These are phyloP conservation scores for Achaetomium macrosporum DNA, from an alignment of 2,329 filamentous ascomycete species.

Conservation along the genomic window DNA sequence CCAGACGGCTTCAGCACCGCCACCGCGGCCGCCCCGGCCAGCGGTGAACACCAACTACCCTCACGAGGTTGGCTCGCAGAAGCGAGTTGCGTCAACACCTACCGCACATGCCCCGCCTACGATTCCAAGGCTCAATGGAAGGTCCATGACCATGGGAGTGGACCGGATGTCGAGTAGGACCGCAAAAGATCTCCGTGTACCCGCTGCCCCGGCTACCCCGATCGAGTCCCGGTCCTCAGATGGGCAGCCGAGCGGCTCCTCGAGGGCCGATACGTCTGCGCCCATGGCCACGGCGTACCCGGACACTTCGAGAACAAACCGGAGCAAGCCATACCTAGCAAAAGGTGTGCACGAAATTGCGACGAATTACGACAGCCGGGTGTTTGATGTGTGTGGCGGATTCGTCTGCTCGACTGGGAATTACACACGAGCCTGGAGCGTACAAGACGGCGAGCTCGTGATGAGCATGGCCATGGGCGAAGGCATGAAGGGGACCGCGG, in stretches of 20 bases:
- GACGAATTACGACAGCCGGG: conserved; percentile 79
- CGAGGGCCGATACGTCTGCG: conserved; percentile 38
- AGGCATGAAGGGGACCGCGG: conserved; percentile 70
- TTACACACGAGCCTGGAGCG: conserved; percentile 81
- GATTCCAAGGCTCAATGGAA: conserved; percentile 38
- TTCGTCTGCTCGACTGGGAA: conserved; percentile 82
- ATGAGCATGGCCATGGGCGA: conserved; percentile 81
- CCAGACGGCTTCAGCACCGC: conserved; percentile 28
- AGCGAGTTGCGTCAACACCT: conserved; percentile 43
- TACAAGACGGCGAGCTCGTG: conserved; percentile 72
- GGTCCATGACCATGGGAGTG: conserved; percentile 43
- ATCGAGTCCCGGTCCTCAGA: conserved; percentile 16
- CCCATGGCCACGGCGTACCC: conserved; percentile 58
- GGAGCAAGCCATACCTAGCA: conserved; percentile 70
- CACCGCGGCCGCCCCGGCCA: conserved; percentile 41
- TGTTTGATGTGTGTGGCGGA: conserved; percentile 83
- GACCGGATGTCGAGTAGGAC: conserved; percentile 37
- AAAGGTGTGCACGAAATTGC: conserved; percentile 68
- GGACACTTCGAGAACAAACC: conserved; percentile 77
- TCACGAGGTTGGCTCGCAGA: conserved; percentile 31
- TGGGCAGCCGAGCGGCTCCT: conserved; percentile 24
- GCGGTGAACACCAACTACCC: conserved; percentile 23
- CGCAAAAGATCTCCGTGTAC: conserved; percentile 34
- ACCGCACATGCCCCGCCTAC: conserved; percentile 38
- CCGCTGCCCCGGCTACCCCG: conserved; percentile 17